Percentiles rank a stretch among this genome's conserved stretches.
phyloP scores from a whole-genome alignment of 495 filamentous ascomycete genomes.

The Cercophora newfieldiana region DNA sequence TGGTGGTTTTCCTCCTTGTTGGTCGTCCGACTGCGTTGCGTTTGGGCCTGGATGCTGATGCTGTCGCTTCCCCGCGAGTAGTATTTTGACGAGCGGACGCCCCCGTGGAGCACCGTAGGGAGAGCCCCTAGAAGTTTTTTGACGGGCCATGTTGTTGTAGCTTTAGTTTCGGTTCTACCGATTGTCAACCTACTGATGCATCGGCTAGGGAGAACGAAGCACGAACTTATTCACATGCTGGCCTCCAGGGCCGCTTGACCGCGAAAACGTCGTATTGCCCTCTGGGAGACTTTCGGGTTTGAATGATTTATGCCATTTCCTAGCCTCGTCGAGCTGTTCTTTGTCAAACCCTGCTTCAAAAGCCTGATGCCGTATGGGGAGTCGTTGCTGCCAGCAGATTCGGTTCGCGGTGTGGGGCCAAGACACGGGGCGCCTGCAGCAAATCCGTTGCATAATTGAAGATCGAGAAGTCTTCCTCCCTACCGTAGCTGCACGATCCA shows the following conservation, averaged over 20 bases:
- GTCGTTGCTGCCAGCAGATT: conserved; percentile 15
- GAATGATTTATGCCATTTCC: conserved; percentile 73
- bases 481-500: no score
- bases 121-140: conserved; percentile 59
- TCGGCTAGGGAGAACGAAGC: background rate
- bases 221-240: conserved; percentile 97
- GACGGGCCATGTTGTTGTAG: conserved; percentile 66
- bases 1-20: conserved; percentile 47
- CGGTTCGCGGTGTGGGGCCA: no score
- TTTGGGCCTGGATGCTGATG: conserved; percentile 46
- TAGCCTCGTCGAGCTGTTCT: conserved; percentile 66
- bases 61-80: conserved; percentile 62
- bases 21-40: conserved; percentile 47
- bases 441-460: background rate
- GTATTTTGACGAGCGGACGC: conserved; percentile 67
- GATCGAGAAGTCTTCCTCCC: no score
- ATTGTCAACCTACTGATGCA: conserved; percentile 5
- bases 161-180: conserved; percentile 85
- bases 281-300: conserved; percentile 63
- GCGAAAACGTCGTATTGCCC: conserved; percentile 70
- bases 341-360: conserved; percentile 46
- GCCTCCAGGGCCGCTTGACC: conserved; percentile 90
- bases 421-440: no score
- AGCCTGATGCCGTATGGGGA: conserved; percentile 38
- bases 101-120: conserved; percentile 65